Percentiles rank a stretch among this genome's conserved stretches.
phyloP scores from a whole-genome alignment of 768 basidiomycete species.

The Suillus clintonianus region DNA sequence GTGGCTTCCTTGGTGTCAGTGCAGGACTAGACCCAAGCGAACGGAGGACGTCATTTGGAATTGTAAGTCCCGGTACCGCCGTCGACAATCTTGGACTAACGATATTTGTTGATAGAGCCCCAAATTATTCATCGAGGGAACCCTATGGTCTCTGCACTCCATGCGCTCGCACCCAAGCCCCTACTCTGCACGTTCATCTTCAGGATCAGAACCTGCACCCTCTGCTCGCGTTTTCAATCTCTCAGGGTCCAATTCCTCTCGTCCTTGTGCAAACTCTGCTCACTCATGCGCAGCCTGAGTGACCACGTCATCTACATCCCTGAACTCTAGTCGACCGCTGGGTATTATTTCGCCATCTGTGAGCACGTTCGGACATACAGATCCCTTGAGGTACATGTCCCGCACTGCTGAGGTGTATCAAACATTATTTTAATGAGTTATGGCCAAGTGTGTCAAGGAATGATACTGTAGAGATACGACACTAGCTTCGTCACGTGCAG shows the following conservation, averaged over 20 bases:
- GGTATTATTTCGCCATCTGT: slow-evolving; percentile 46
- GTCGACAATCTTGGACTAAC: slow-evolving; percentile 16
- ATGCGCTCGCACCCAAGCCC: slow-evolving; percentile 59
- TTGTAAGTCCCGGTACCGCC: slow-evolving; percentile 42
- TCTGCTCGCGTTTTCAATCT: slow-evolving; percentile 43
- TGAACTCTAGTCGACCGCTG: slow-evolving; percentile 46
- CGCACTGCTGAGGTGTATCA: neutral
- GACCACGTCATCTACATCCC: slow-evolving; percentile 38
- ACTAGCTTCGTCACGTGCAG: too few species aligned
- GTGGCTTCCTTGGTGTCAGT: slow-evolving; percentile 25
- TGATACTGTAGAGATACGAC: too few species aligned
- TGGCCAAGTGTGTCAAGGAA: too few species aligned
- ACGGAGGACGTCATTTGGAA: slow-evolving; percentile 61
- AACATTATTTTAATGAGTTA: too few species aligned
- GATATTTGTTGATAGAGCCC: slow-evolving; percentile 33
- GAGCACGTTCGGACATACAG: slow-evolving; percentile 47
- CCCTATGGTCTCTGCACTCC: slow-evolving; percentile 59
- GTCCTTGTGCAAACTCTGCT: slow-evolving; percentile 40
- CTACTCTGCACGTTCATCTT: slow-evolving; percentile 40
- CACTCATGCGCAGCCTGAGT: slow-evolving; percentile 40
- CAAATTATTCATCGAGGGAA: slow-evolving; percentile 44
- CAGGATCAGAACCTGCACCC: slow-evolving; percentile 55
- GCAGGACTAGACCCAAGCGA: slow-evolving; percentile 26
- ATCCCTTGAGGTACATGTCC: slow-evolving; percentile 9
- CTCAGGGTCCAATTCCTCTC: too few species aligned